These are phyloP conservation scores for Nephelium lappaceum DNA, from an alignment of 345 rosid genomes.

Conservation along the genomic window DNA sequence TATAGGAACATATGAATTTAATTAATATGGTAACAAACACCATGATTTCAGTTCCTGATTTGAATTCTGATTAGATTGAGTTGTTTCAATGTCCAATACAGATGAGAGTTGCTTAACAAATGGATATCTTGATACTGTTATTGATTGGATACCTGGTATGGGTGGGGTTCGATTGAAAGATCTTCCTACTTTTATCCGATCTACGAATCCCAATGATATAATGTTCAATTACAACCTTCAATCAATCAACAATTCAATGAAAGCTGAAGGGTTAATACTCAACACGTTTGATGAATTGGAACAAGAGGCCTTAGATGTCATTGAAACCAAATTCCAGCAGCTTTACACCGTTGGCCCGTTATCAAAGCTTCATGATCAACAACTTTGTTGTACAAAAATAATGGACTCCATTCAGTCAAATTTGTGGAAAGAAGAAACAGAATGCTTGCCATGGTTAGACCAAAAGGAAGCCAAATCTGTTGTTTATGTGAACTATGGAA, in stretches of 20 bases:
- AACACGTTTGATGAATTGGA: conserved; percentile 49
- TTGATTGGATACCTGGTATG: conserved; percentile 59
- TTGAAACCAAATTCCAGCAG: conserved; percentile 20
- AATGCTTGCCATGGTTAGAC: conserved; percentile 29
- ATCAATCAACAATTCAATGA: conserved; percentile 22
- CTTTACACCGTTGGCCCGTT: conserved; percentile 30
- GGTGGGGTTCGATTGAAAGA: conserved; percentile 41
- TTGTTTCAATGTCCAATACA: conserved; percentile 14
- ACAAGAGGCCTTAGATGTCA: conserved; percentile 25
- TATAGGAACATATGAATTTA: no score
- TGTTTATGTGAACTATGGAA: conserved; percentile 29
- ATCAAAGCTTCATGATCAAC: conserved; percentile 16
- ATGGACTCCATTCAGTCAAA: neutral
- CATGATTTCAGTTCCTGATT: neutral
- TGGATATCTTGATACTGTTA: conserved; percentile 37
- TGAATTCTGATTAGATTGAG: no score
- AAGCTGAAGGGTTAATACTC: conserved; percentile 40
- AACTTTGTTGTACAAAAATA: neutral
- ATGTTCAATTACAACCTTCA: conserved; percentile 33
- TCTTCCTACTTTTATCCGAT: conserved; percentile 43
- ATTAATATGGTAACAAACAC: no score
- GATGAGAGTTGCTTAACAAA: conserved; percentile 35
- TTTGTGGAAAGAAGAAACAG: conserved; percentile 32
- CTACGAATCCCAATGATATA: conserved; percentile 35
- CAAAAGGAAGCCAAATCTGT: conserved; percentile 27